Evolutionary conservation across 2,329 filamentous ascomycete species (phyloP).

Genomic region (Penicillium carneum): DNA sequence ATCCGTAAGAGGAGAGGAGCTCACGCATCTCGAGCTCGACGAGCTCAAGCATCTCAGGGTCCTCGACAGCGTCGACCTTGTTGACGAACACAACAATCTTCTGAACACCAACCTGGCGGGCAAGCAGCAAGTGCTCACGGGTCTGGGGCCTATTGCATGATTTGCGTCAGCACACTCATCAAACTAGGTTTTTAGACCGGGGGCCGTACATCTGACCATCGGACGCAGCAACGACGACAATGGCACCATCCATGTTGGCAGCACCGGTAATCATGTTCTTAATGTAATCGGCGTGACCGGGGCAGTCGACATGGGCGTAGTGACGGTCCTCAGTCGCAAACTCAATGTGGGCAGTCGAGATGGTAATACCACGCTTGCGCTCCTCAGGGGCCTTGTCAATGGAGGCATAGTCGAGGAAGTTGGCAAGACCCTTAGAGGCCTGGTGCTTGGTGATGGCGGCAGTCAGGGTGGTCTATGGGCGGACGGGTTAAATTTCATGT

Average conservation of each 20-base stretch:
- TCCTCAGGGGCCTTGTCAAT: slow-evolving; percentile 99
- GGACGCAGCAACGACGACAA: slow-evolving; percentile 97
- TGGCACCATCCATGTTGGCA: slow-evolving; percentile 98
- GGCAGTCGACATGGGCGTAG: slow-evolving; percentile 99
- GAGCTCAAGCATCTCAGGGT: slow-evolving; percentile 99
- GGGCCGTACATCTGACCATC: slow-evolving; percentile 87
- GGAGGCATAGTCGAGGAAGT: slow-evolving; percentile 93
- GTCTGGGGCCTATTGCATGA: slow-evolving; percentile 77
- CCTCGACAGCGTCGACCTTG: slow-evolving; percentile 97
- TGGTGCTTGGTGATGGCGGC: slow-evolving; percentile 99
- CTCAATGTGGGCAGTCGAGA: slow-evolving; percentile 97
- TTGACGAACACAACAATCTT: slow-evolving; percentile 99
- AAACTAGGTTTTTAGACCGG: background rate
- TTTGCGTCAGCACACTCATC: slow-evolving; percentile 25
- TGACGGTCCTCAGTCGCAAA: slow-evolving; percentile 92
- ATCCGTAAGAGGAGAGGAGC: slow-evolving; percentile 88
- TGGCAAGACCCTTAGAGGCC: slow-evolving; percentile 90
- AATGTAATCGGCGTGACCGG: slow-evolving; percentile 99
- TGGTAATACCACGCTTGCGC: slow-evolving; percentile 99
- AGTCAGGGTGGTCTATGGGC: slow-evolving; percentile 85
- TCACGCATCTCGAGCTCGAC: slow-evolving; percentile 99
- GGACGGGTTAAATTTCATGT: slow-evolving; percentile 26
- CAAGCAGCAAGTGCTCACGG: slow-evolving; percentile 94
- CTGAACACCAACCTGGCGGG: slow-evolving; percentile 97
- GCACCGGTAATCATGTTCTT: slow-evolving; percentile 99